Conservation (phyloP, 345 rosid species). For the Corymbia maculata region DNA sequence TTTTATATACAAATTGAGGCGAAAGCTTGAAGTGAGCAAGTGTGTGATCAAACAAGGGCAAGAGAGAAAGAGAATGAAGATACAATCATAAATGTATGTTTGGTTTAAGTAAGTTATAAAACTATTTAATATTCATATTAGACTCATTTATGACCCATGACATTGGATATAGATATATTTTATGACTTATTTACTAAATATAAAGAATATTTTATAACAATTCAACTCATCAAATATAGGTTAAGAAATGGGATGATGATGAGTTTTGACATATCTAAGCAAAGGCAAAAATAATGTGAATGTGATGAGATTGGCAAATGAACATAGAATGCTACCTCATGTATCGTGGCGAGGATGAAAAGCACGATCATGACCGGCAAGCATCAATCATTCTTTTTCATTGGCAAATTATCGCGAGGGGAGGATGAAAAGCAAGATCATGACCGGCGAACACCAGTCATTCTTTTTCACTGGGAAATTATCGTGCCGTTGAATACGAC, state of each 20-base stretch:
- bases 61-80: not conserved
- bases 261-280: no score
- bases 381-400: not conserved
- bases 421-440: no score
- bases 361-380: not conserved
- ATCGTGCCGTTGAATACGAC: not conserved
- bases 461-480: not conserved
- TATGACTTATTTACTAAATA: not conserved
- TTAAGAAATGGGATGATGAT: not conserved
- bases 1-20: no score
- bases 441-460: no score
- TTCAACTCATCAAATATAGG: not conserved
- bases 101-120: no score
- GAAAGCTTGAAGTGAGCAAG: accelerated
- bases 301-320: not conserved
- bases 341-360: not conserved
- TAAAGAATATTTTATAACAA: no score
- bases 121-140: no score
- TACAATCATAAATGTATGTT: not conserved
- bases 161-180: no score
- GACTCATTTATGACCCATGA: not conserved
- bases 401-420: no score
- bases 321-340: not conserved
- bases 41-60: accelerated
- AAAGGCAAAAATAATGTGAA: not conserved